These are phyloP conservation scores for Lotus japonicus DNA, from an alignment of 306 rosid species.

Conservation along the genomic window DNA sequence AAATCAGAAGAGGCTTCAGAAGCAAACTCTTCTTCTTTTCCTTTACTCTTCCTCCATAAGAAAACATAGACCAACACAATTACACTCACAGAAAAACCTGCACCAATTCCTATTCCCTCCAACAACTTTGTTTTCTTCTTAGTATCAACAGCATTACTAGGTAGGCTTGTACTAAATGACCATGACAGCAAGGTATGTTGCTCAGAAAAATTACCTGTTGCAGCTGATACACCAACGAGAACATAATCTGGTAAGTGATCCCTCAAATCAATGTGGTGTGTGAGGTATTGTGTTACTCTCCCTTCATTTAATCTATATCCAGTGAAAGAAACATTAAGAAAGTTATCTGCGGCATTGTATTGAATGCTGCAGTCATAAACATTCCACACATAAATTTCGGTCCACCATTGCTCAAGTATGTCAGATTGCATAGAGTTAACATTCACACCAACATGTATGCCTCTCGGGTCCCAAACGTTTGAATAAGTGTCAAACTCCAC, in stretches of 20 bases:
- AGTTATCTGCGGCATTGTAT: not conserved
- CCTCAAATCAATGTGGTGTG: slow-evolving; percentile 12
- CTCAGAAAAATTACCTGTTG: not conserved
- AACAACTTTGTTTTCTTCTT: not conserved
- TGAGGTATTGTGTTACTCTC: not conserved
- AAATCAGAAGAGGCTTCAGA: not conserved
- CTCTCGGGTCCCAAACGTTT: slow-evolving; percentile 12
- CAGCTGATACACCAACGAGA: slow-evolving; percentile 33
- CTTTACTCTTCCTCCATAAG: not conserved
- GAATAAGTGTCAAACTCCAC: slow-evolving; percentile 43
- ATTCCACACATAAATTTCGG: not conserved
- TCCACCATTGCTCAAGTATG: not conserved
- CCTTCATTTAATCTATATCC: not conserved
- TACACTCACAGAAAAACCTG: not conserved
- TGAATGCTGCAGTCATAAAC: not conserved
- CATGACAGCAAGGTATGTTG: not conserved
- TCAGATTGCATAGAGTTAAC: slow-evolving; percentile 4
- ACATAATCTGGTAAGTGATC: slow-evolving; percentile 21
- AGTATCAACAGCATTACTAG: not conserved
- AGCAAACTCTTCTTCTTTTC: not conserved
- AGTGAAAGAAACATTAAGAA: not conserved
- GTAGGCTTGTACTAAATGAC: slow-evolving; percentile 3
- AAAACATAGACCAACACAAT: not conserved
- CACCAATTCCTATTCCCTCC: slow-evolving; percentile 3
- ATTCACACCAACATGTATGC: slow-evolving; percentile 11